A percentile compares a stretch with the other conserved stretches of the same genome.
Conservation (phyloP, 768 basidiomycete genomes). For the Hysterangium stoloniferum region DNA sequence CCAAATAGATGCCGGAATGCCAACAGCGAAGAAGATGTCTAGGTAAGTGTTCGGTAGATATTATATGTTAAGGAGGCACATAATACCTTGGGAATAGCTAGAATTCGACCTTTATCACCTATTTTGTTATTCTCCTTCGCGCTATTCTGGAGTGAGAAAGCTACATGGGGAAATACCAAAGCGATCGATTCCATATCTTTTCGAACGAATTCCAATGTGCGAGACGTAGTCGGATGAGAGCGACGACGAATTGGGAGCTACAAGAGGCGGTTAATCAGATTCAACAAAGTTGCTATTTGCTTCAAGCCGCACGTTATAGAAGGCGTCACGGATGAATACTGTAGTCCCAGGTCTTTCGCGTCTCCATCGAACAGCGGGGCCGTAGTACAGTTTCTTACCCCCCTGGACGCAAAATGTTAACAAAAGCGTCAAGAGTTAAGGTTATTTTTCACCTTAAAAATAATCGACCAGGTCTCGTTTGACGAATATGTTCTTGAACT, state of each 20-base stretch:
- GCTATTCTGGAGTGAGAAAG: conserved; percentile 59
- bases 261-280: conserved; percentile 6
- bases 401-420: conserved; percentile 36
- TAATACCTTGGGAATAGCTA: conserved; percentile 61
- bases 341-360: conserved; percentile 70
- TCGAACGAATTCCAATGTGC: conserved; percentile 60
- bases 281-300: background rate
- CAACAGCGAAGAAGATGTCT: conserved; percentile 60
- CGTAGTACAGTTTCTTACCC: conserved; percentile 57
- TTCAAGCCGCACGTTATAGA: conserved; percentile 80
- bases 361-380: conserved; percentile 69
- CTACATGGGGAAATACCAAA: conserved; percentile 60
- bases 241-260: conserved; percentile 77
- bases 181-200: conserved; percentile 68
- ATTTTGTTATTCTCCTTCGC: conserved; percentile 30
- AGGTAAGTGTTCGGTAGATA: conserved; percentile 9
- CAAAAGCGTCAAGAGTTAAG: conserved; percentile 1
- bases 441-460: conserved; percentile 55
- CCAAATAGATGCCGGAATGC: conserved; percentile 74
- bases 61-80: background rate
- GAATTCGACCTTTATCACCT: conserved; percentile 35
- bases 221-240: conserved; percentile 52
- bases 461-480: conserved; percentile 63
- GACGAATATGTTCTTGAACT: conserved; percentile 62
- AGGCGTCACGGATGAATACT: conserved; percentile 81